Percentiles rank a stretch among this genome's conserved stretches.
Conservation (phyloP, 805 yeast genomes). For the Zygosaccharomyces kombuchaensis region DNA sequence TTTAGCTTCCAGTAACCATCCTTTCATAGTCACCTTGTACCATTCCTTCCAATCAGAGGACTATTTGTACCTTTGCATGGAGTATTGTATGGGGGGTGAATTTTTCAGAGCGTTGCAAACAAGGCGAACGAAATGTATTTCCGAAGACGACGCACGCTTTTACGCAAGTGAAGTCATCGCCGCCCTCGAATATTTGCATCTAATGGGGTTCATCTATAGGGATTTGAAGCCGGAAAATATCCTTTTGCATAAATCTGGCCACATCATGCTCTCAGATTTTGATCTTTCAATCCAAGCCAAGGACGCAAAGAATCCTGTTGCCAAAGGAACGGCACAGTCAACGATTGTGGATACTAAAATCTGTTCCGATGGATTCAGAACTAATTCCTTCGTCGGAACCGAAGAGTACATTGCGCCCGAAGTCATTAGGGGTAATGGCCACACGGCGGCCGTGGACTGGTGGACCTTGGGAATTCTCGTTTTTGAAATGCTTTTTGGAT, state of each 20-base stretch:
- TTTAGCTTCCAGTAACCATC: slow-evolving; percentile 91
- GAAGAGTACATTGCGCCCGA: slow-evolving; percentile 99
- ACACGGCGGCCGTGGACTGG: slow-evolving; percentile 98
- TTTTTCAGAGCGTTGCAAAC: slow-evolving; percentile 95
- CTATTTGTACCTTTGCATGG: slow-evolving; percentile 90
- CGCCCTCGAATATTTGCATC: slow-evolving; percentile 89
- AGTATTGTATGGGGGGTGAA: slow-evolving; percentile 99
- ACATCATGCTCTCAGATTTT: slow-evolving; percentile 95
- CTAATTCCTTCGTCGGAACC: slow-evolving; percentile 97
- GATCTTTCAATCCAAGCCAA: slow-evolving; percentile 89
- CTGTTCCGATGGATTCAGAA: slow-evolving; percentile 92
- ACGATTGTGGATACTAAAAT: slow-evolving; percentile 76
- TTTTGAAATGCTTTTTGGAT: slow-evolving; percentile 92
- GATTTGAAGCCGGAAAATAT: slow-evolving; percentile 97
- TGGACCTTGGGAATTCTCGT: slow-evolving; percentile 95
- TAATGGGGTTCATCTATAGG: slow-evolving; percentile 95
- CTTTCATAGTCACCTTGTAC: slow-evolving; percentile 91
- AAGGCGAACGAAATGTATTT: slow-evolving; percentile 75
- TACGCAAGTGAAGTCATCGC: slow-evolving; percentile 97
- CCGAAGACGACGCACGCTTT: slow-evolving; percentile 85
- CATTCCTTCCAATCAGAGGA: slow-evolving; percentile 96
- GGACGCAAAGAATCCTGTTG: slow-evolving; percentile 63
- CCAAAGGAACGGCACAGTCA: slow-evolving; percentile 33
- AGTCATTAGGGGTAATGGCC: slow-evolving; percentile 95
- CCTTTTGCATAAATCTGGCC: slow-evolving; percentile 91